phyloP scores from a whole-genome alignment of 805 yeast genomes.

The Kodamaea laetipori region DNA sequence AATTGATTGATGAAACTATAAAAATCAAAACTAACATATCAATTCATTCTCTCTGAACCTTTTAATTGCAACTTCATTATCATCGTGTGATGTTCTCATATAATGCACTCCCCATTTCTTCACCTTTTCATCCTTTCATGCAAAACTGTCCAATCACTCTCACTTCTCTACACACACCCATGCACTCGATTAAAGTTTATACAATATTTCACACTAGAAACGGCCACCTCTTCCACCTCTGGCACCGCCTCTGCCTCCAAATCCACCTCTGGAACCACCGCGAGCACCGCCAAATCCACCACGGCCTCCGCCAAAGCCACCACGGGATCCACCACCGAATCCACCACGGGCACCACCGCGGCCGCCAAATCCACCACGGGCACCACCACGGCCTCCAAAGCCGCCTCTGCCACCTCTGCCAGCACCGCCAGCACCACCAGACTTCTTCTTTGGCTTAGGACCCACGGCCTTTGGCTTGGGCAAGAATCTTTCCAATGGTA shows the following conservation, averaged over 20 bases:
- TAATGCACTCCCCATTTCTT: too few species aligned
- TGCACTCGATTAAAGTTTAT: conserved; percentile 4
- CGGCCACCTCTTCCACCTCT: conserved; percentile 41
- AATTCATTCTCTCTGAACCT: too few species aligned
- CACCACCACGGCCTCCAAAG: conserved; percentile 32
- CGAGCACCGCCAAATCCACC: conserved; percentile 41
- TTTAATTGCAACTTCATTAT: too few species aligned
- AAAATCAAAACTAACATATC: too few species aligned
- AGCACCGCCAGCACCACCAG: conserved; percentile 58
- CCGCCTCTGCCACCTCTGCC: conserved; percentile 40
- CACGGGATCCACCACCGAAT: conserved; percentile 44
- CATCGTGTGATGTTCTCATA: too few species aligned
- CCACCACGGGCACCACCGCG: conserved; percentile 50
- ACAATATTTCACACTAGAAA: conserved; percentile 16
- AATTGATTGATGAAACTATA: too few species aligned
- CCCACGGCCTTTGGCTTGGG: conserved; percentile 92
- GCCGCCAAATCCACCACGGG: conserved; percentile 39
- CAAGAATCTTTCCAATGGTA: conserved; percentile 94
- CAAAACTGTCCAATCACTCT: too few species aligned
- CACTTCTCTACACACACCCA: background rate
- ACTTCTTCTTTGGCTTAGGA: conserved; percentile 76
- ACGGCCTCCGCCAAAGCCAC: conserved; percentile 35
- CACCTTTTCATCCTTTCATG: too few species aligned
- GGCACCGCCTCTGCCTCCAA: conserved; percentile 37
- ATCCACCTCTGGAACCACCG: conserved; percentile 49